Evolutionary conservation across 495 filamentous ascomycete genomes (phyloP).

Genomic region (Amphirosellinia nigrospora): DNA sequence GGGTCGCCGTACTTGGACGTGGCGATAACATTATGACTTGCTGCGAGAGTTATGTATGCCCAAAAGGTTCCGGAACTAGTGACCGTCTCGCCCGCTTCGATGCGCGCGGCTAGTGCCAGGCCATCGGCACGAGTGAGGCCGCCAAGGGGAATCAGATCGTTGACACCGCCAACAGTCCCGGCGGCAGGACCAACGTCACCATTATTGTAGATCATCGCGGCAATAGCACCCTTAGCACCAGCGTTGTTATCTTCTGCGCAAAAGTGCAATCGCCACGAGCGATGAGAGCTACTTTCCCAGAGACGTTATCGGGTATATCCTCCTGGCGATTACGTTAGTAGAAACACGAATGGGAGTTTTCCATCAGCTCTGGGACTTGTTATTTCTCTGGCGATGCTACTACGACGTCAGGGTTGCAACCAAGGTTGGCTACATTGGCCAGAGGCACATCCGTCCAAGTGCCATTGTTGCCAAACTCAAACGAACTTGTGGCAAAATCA

Average conservation of each 20-base stretch:
- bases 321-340: constrained; percentile 34
- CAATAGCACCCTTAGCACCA: constrained; percentile 64
- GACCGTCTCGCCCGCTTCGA: constrained; percentile 43
- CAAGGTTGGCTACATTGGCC: constrained; percentile 58
- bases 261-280: constrained; percentile 68
- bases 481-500: constrained; percentile 32
- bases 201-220: constrained; percentile 71
- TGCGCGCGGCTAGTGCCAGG: constrained; percentile 47
- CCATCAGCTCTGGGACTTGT: not conserved
- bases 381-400: constrained; percentile 23
- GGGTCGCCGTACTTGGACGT: constrained; percentile 69
- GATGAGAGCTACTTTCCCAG: constrained; percentile 66
- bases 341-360: not conserved
- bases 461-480: constrained; percentile 54
- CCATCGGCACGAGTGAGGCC: constrained; percentile 62
- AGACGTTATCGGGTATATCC: constrained; percentile 62
- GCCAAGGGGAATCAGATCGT: constrained; percentile 57
- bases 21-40: constrained; percentile 69
- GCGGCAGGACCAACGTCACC: constrained; percentile 51
- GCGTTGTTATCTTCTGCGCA: constrained; percentile 65
- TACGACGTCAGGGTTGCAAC: constrained; percentile 60
- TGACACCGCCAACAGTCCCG: constrained; percentile 61
- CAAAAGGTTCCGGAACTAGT: constrained; percentile 33
- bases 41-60: constrained; percentile 43
- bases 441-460: constrained; percentile 51